These are phyloP conservation scores for Cladosporium sp. DNA, from an alignment of 2,329 filamentous ascomycete genomes.

Conservation along the genomic window DNA sequence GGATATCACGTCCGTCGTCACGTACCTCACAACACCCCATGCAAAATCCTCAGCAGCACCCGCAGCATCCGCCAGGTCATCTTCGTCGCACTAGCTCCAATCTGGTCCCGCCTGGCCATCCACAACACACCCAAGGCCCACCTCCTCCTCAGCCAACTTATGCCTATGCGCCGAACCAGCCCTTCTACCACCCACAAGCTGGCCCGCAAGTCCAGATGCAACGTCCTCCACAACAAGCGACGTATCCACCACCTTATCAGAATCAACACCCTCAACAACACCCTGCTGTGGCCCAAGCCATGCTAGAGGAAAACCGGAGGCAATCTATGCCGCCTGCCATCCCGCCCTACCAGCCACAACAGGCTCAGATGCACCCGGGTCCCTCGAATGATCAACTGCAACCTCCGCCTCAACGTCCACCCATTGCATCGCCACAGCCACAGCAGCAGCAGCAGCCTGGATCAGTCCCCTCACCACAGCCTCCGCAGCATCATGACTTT, in stretches of 20 bases:
- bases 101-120: constrained; percentile 59
- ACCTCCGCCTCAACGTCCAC: constrained; percentile 26
- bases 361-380: constrained; percentile 28
- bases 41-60: constrained; percentile 43
- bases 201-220: constrained; percentile 51
- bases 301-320: constrained; percentile 71
- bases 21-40: constrained; percentile 65
- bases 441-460: constrained; percentile 26
- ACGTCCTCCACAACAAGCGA: constrained; percentile 25
- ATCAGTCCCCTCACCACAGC: constrained; percentile 46
- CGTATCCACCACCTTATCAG: constrained; percentile 28
- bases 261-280: constrained; percentile 28
- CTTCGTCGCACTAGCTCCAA: constrained; percentile 70
- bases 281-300: constrained; percentile 60
- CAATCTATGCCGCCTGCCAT: constrained; percentile 70
- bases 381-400: constrained; percentile 16
- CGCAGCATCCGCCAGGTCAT: constrained; percentile 32
- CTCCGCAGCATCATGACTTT: constrained; percentile 45
- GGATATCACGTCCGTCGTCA: constrained; percentile 71
- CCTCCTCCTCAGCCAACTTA: constrained; percentile 59
- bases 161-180: constrained; percentile 78
- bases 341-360: constrained; percentile 49
- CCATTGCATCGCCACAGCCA: constrained; percentile 33
- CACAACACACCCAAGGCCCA: constrained; percentile 57
- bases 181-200: constrained; percentile 68